Evolutionary conservation across 2,329 filamentous ascomycete species (phyloP).

Genomic region (Tolypocladium amazonense): DNA sequence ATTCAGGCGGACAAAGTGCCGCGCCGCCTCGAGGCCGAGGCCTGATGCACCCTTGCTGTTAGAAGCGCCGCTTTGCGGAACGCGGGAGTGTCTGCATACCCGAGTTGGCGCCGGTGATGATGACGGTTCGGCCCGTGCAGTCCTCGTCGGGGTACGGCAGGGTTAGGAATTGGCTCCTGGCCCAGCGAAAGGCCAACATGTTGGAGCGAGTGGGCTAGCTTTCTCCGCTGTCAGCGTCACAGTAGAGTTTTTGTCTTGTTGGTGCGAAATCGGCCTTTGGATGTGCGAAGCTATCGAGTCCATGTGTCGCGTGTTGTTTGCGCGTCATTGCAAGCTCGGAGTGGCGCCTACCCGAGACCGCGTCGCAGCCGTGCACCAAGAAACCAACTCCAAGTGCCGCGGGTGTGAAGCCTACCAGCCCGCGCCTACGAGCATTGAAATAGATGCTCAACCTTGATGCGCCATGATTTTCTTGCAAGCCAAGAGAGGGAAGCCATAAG

Average conservation of each 20-base stretch:
- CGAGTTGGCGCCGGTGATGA: slow-evolving; percentile 33
- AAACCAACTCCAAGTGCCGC: background rate
- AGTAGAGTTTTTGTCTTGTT: background rate
- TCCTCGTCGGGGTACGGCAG: slow-evolving; percentile 20
- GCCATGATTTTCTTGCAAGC: no score
- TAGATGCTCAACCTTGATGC: no score
- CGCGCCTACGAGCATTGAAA: no score
- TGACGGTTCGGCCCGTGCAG: slow-evolving; percentile 22
- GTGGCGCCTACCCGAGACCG: background rate
- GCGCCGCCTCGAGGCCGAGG: slow-evolving; percentile 30
- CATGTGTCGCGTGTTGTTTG: background rate
- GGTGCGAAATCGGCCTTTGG: background rate
- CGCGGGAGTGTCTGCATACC: slow-evolving; percentile 5
- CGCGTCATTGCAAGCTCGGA: background rate
- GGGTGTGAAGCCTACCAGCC: no score
- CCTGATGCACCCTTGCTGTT: slow-evolving; percentile 10
- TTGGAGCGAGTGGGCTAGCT: background rate
- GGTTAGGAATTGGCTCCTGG: slow-evolving; percentile 9
- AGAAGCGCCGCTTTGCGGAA: background rate
- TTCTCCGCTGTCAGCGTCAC: background rate
- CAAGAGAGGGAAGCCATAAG: no score
- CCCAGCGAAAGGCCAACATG: background rate
- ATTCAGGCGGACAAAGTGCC: slow-evolving; percentile 27
- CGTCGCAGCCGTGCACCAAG: no score
- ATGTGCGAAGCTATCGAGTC: background rate